Evolutionary conservation across 805 yeast species (phyloP).

Genomic region (Pichia nakasei): DNA sequence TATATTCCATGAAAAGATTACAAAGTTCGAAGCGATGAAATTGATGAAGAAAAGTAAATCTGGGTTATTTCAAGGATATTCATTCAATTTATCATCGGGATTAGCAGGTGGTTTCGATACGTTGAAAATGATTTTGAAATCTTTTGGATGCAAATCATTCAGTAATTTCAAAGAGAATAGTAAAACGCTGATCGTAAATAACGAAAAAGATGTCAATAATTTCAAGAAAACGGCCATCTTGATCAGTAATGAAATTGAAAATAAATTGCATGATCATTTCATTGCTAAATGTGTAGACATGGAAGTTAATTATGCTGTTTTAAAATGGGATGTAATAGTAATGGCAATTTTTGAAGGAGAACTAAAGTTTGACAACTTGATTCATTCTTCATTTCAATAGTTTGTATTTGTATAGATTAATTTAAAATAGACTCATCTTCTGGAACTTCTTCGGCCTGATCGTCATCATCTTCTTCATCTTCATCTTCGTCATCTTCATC

Average conservation of each 20-base stretch:
- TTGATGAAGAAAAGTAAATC: conserved; percentile 18
- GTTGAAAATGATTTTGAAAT: conserved; percentile 45
- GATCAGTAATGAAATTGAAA: conserved; percentile 1
- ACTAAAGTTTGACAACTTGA: background rate
- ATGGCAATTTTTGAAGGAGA: background rate
- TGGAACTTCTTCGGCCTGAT: background rate
- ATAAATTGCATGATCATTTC: background rate
- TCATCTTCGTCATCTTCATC: background rate
- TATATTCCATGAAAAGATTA: conserved; percentile 23
- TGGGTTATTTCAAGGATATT: conserved; percentile 37
- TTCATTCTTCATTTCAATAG: background rate
- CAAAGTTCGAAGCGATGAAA: conserved; percentile 13
- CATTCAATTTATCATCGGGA: conserved; percentile 46
- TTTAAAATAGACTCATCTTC: background rate
- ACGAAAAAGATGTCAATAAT: background rate
- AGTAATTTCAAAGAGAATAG: conserved; percentile 14
- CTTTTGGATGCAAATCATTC: conserved; percentile 41
- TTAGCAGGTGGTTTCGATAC: conserved; percentile 54
- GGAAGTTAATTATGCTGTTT: background rate
- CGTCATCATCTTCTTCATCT: background rate
- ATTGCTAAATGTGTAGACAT: background rate
- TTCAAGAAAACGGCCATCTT: conserved; percentile 4
- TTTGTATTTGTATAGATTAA: background rate
- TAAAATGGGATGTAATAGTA: background rate
- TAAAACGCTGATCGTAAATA: conserved; percentile 1